Conservation (phyloP, 2,329 filamentous ascomycete species). For the Verticillium klebahnii region DNA sequence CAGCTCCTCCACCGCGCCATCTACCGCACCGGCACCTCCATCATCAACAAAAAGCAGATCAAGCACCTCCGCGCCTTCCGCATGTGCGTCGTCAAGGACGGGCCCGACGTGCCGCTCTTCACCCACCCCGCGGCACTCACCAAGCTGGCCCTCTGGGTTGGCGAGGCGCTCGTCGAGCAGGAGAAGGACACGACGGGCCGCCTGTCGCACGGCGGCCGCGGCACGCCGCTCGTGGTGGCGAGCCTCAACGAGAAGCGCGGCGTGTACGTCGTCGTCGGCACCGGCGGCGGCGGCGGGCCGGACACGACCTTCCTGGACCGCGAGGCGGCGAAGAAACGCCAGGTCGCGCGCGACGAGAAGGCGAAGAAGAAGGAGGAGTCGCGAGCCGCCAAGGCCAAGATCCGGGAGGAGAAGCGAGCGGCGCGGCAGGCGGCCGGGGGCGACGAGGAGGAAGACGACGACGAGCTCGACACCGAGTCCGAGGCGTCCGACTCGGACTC, state of each 20-base stretch:
- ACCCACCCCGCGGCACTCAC: conserved; percentile 89
- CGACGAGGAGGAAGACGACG: conserved; percentile 44
- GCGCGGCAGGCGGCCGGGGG: conserved; percentile 43
- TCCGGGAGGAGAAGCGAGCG: conserved; percentile 56
- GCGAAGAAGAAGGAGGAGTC: conserved; percentile 57
- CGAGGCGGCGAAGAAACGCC: conserved; percentile 59
- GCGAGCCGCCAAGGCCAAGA: conserved; percentile 50
- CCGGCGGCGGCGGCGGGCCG: conserved; percentile 78
- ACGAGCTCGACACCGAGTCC: conserved; percentile 41
- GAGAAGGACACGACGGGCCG: conserved; percentile 73
- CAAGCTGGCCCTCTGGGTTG: conserved; percentile 91
- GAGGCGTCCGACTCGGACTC: conserved; percentile 33
- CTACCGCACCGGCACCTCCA: conserved; percentile 82
- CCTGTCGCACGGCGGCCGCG: conserved; percentile 62
- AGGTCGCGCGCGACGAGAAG: conserved; percentile 59
- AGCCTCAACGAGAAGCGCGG: conserved; percentile 82
- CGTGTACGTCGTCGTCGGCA: conserved; percentile 89
- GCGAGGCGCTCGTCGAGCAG: conserved; percentile 85
- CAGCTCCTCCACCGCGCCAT: conserved; percentile 90
- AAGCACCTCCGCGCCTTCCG: conserved; percentile 88
- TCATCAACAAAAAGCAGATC: conserved; percentile 92
- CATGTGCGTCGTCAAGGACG: conserved; percentile 93
- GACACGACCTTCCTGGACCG: conserved; percentile 65
- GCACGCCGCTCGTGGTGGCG: conserved; percentile 84
- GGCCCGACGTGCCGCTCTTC: conserved; percentile 86